Evolutionary conservation across 2,329 filamentous ascomycete species (phyloP).

Genomic region (Fusarium abutilonis): DNA sequence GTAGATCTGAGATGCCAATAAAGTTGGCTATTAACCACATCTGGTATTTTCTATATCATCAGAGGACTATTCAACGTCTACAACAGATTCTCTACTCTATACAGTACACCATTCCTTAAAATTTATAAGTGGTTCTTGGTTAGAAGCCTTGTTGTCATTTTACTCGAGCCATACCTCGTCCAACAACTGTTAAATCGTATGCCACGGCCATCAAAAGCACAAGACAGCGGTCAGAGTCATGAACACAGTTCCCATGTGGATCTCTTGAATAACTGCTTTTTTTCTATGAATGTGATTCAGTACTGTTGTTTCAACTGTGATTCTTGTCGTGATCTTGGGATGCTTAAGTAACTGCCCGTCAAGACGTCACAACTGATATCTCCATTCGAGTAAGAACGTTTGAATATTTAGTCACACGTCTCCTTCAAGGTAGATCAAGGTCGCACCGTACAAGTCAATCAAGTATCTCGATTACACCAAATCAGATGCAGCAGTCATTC

Average conservation of each 20-base stretch:
- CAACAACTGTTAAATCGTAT: too few species aligned
- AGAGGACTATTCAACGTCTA: too few species aligned
- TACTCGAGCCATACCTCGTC: too few species aligned
- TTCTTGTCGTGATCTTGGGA: not conserved
- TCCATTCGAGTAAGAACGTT: not conserved
- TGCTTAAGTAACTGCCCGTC: constrained; percentile 9
- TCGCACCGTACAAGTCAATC: too few species aligned
- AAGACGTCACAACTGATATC: not conserved
- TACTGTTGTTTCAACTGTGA: not conserved
- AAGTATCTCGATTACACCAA: too few species aligned
- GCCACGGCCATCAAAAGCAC: too few species aligned
- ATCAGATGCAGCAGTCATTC: not conserved
- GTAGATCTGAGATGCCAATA: not conserved
- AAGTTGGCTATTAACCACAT: not conserved
- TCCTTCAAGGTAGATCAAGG: too few species aligned
- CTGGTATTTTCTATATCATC: too few species aligned
- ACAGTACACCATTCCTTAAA: too few species aligned
- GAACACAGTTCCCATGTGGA: not conserved
- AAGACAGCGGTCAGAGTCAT: not conserved
- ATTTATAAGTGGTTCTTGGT: too few species aligned
- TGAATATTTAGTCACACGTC: not conserved
- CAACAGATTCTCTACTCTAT: too few species aligned
- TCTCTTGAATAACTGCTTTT: not conserved
- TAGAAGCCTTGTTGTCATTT: too few species aligned
- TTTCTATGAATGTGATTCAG: not conserved